Evolutionary conservation across 1,284 basidiomycete species (phyloP), one percentile per base, ranked within the genome.

Genomic region (Papiliotrema nemorosa): DNA sequence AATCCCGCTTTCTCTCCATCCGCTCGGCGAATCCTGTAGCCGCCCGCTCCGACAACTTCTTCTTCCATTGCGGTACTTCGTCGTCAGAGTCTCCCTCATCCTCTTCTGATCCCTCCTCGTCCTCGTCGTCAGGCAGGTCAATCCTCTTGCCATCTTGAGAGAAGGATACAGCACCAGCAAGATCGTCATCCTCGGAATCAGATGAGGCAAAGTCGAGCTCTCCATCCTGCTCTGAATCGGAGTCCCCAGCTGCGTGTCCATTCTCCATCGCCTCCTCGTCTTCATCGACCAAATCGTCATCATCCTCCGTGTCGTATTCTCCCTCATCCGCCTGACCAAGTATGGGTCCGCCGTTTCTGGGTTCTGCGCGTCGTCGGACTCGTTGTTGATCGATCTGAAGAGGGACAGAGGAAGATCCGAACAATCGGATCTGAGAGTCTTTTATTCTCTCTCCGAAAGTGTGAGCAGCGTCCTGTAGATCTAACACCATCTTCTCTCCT

Each of bases 401-500:
- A 16, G 80, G 78, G 33, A 79, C 80, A 5, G 82, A 84, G 0
- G 90, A 94, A 2, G 86, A 83, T 18, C 83, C 88, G 37, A 99
- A 85, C 4, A 98, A 79, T n/a, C 82, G 80, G 54, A 98, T 91
- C 55, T 89, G 82, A 60, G 88, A 89, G 50, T 81, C 81, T 13
- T 84, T 81, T 13, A 97, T 86, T 2, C 80, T 82, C 56, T 93
- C 90, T 54, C 87, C 92, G 13, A 99, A 82, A 0, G 92, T 97
- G 7, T 78, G 73, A 33, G 78, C 77, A 14, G 86, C 88, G 55
- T 93, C 94, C 72, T 99, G 96, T 13, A 99, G 78, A 66, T 90
- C 87, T 80, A 97, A 88, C 13, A 98, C 92, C 94, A 99, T 97
- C 68, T 85, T 83, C 67, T 97, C 93, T 13, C 94, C 96, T 74